Conservation (phyloP, 2,329 filamentous ascomycete genomes). For the Colletotrichum echinochloae region DNA sequence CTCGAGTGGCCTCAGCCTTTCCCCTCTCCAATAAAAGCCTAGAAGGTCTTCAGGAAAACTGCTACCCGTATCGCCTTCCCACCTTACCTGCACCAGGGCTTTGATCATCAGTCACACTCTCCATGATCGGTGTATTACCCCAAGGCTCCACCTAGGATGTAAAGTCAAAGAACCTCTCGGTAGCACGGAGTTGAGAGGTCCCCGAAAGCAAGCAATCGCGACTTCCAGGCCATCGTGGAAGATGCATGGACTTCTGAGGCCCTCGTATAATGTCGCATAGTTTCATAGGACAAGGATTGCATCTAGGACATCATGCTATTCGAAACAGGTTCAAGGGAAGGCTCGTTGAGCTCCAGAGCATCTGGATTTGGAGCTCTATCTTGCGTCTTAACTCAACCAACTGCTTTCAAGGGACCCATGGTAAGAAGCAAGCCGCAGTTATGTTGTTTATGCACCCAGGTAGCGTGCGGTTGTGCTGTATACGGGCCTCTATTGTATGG, state of each 20-base stretch:
- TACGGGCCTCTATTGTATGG: background rate
- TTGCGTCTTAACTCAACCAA: background rate
- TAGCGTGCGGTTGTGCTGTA: background rate
- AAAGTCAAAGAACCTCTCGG: background rate
- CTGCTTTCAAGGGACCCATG: background rate
- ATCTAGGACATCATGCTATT: background rate
- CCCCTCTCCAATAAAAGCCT: background rate
- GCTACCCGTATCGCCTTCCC: too few species aligned
- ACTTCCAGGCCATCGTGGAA: background rate
- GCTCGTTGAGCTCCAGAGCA: background rate
- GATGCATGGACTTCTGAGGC: background rate
- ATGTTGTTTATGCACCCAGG: background rate
- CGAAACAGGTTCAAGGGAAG: background rate
- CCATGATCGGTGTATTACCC: background rate
- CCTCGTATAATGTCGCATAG: too few species aligned
- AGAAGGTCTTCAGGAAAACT: background rate
- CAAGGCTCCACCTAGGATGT: background rate
- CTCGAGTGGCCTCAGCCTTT: background rate
- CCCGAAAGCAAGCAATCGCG: background rate
- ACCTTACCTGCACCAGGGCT: background rate
- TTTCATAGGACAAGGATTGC: background rate
- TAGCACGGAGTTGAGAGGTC: background rate
- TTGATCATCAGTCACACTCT: background rate
- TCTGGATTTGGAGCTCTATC: background rate
- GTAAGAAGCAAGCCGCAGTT: too few species aligned